Evolutionary conservation across 2,329 filamentous ascomycete genomes (phyloP).

Genomic region (Hypomyces rosellus): DNA sequence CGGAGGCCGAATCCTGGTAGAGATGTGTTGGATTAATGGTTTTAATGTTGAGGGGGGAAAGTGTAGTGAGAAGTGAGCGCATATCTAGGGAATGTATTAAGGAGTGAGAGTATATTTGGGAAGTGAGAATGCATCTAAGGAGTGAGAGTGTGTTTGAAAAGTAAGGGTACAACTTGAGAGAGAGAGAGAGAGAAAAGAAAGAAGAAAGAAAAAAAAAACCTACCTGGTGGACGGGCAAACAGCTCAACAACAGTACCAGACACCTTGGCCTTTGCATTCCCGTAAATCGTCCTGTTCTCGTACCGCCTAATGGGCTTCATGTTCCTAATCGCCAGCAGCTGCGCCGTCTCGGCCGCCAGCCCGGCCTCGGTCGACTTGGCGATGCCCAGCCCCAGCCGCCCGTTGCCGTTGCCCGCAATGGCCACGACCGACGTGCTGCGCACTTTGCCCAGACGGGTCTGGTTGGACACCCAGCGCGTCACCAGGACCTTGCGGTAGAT

Average conservation of each 20-base stretch:
- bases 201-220: slow-evolving; percentile 22
- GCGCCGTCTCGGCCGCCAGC: slow-evolving; percentile 65
- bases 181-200: background rate
- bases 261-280: slow-evolving; percentile 75
- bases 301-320: slow-evolving; percentile 90
- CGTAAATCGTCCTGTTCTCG: slow-evolving; percentile 87
- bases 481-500: slow-evolving; percentile 70
- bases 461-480: slow-evolving; percentile 70
- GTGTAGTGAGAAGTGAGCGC: background rate
- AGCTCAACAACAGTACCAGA: slow-evolving; percentile 82
- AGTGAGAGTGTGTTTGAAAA: too few relatives aligned
- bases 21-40: slow-evolving; percentile 5
- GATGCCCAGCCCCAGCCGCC: slow-evolving; percentile 80
- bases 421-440: slow-evolving; percentile 66
- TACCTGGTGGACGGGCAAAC: slow-evolving; percentile 81
- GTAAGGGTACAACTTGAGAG: too few relatives aligned
- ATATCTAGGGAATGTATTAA: too few relatives aligned
- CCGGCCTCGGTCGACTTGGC: slow-evolving; percentile 74
- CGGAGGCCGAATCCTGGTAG: slow-evolving; percentile 82
- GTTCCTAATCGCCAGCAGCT: slow-evolving; percentile 77
- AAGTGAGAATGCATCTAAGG: too few relatives aligned
- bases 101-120: too few relatives aligned
- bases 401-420: slow-evolving; percentile 81
- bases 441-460: slow-evolving; percentile 95
- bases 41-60: background rate